Percentiles rank a stretch among this genome's conserved stretches.
These are phyloP conservation scores for Echium plantagineum DNA, from an alignment of 257 asterid genomes.

Conservation along the genomic window DNA sequence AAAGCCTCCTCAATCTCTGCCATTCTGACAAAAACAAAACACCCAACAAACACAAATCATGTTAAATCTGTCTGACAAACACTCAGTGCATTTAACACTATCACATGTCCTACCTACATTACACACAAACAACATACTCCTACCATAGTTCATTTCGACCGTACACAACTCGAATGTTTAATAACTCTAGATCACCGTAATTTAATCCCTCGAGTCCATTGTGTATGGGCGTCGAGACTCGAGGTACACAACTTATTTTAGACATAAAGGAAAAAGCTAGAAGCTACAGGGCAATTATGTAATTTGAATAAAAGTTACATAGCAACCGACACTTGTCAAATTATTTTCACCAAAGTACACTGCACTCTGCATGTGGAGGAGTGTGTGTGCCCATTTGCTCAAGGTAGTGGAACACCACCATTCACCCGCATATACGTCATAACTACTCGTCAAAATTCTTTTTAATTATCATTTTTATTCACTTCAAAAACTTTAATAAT, in stretches of 20 bases:
- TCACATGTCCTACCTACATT: background rate
- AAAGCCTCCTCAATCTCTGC: constrained; percentile 42
- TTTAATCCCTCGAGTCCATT: too few relatives aligned
- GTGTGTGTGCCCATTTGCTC: too few relatives aligned
- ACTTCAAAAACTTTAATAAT: too few relatives aligned
- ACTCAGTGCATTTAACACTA: constrained; percentile 1
- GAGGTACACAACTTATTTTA: too few relatives aligned
- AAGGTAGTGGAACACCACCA: background rate
- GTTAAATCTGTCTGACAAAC: background rate
- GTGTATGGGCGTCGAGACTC: too few relatives aligned
- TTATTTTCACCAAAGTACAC: background rate
- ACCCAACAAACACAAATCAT: constrained; percentile 4
- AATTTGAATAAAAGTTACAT: background rate
- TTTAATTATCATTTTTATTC: too few relatives aligned
- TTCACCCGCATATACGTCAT: background rate
- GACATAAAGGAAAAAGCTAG: background rate
- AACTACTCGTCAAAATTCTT: too few relatives aligned
- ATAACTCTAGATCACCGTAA: too few relatives aligned
- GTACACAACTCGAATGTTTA: too few relatives aligned
- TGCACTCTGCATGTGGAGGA: background rate
- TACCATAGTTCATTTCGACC: too few relatives aligned
- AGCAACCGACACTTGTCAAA: background rate
- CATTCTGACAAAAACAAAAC: constrained; percentile 34
- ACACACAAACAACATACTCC: too few relatives aligned
- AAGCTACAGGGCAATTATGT: background rate